Conservation (phyloP, 192 early-diverging fungal species). For the Lobosporangium transversale region DNA sequence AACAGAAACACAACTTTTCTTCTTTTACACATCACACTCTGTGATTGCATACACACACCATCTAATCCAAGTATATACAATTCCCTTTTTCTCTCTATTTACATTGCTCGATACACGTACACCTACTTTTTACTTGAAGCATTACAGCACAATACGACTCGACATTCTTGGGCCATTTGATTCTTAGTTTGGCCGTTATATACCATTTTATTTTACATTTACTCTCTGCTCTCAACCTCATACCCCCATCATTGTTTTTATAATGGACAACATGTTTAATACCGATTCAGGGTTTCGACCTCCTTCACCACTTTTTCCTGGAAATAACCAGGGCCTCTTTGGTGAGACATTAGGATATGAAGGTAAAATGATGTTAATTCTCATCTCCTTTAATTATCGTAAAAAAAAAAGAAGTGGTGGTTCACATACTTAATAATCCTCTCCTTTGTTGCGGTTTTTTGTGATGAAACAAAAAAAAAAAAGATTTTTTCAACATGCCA, state of each 20-base stretch:
- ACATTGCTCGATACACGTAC: too few relatives aligned
- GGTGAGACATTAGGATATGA: slow-evolving; percentile 32
- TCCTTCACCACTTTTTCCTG: slow-evolving; percentile 32
- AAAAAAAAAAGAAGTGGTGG: not conserved
- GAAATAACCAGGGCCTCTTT: slow-evolving; percentile 48
- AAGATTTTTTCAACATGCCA: slow-evolving; percentile 42
- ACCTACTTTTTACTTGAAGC: too few relatives aligned
- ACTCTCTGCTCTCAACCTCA: not conserved
- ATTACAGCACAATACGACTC: too few relatives aligned
- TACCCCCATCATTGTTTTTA: not conserved
- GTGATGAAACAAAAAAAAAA: too few relatives aligned
- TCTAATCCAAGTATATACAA: too few relatives aligned
- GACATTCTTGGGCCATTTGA: too few relatives aligned
- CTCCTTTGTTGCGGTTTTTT: slow-evolving; percentile 38
- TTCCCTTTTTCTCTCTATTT: too few relatives aligned
- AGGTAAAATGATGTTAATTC: slow-evolving; percentile 19
- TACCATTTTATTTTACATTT: not conserved
- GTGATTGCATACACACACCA: not conserved
- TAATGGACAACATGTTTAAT: slow-evolving; percentile 39
- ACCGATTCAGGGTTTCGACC: slow-evolving; percentile 51
- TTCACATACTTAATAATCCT: not conserved
- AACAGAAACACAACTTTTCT: not conserved
- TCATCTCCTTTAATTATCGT: not conserved
- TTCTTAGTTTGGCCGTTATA: not conserved
- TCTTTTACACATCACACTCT: not conserved